Evolutionary conservation across 2,329 filamentous ascomycete genomes (phyloP), one percentile per base, ranked within the genome.

Genomic region (Claviceps humidiphila): DNA sequence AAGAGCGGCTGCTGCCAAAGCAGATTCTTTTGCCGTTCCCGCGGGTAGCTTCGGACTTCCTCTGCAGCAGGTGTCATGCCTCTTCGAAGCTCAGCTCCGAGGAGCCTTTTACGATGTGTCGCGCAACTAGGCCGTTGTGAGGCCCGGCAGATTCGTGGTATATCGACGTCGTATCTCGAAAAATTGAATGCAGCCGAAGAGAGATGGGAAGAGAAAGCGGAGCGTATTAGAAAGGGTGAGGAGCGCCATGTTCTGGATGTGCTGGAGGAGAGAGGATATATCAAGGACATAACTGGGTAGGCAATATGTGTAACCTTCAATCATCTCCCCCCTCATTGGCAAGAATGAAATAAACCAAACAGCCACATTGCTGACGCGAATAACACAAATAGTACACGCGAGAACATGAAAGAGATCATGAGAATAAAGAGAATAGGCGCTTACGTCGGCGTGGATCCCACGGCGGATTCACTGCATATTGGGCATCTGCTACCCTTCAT

Each of bases 401-500:
- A 71, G 1, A 71, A 72, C 45, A 75, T 91, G 60, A 76, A 81
- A 50, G 74, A 77, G 57, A 71, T 87, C 22, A 77, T 93, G 70
- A 77, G 74, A 5, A 65, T 71, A 26, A 83, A 82, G 63, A 75
- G 83, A 55, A 79, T 89, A 58, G 84, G 83, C 56, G 82, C 78
- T 54, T 94, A 94, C 61, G 84, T 87, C 51, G 88, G 88, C 58
- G 80, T 93, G 61, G 88, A 94, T 63, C 87, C 88, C 5, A 93
- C 88, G 0, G 87, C 86, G 14, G 73, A 80, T 52, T 93, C 87
- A 2, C 71, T 93, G 54, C 88, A 94, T 61, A 73, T 93, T 47
- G 88, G 88, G 53, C 87, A 94, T 63, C 73, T 94, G 5, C 72
- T 93, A 14, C 85, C 88, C 22, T 73, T 91, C 51, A 93, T 93